Evolutionary conservation across 306 rosid species (phyloP), one percentile per base, ranked within the genome.

Genomic region (Prunus davidiana): DNA sequence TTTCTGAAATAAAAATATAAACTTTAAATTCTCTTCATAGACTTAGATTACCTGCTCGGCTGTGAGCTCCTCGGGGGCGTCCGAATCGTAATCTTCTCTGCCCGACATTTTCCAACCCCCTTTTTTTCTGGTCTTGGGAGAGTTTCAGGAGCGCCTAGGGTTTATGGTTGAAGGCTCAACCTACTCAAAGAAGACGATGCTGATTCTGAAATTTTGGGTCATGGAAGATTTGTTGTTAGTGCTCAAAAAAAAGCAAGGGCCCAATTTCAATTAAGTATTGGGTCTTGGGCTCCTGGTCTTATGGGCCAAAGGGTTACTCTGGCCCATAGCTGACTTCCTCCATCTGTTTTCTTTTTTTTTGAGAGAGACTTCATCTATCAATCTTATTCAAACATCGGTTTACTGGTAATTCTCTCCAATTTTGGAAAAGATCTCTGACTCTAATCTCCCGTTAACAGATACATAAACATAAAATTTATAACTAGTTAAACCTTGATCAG

Each of bases 51-150:
- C 92, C 92, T 88, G 92, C 66, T 81, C 92, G 6, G 93, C 91
- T 16, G 98, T 89, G 81, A 93, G 79, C 76, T 93, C 97, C 81
- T 93, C 97, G 12, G 97, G 97, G 28, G 88, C 87, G 38, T 93
- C 96, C 4, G 90, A 93, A 32, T 90, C 90, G 70, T 74, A 64
- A 20, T 64, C 91, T 74, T 87, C 91, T 71, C 76, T 57, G 69
- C 79, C 87, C 77, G 90, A 87, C 96, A 90, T 13, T 32, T 49
- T 49, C 14, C 64, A 70, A 34, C 52, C 20, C 45, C 30, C 41
- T 77, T 66, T 7, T 67, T 54, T 47, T 46, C 19, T 24, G 25
- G 66, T 38, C 12, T 27, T 16, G 18, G 51, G 58, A 64, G 50
- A 66, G 30, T 57, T 20, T 58, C 56, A 22, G 67, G 49, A 38